phyloP scores from a whole-genome alignment of 768 basidiomycete genomes.

The Trametopsis cervina region DNA sequence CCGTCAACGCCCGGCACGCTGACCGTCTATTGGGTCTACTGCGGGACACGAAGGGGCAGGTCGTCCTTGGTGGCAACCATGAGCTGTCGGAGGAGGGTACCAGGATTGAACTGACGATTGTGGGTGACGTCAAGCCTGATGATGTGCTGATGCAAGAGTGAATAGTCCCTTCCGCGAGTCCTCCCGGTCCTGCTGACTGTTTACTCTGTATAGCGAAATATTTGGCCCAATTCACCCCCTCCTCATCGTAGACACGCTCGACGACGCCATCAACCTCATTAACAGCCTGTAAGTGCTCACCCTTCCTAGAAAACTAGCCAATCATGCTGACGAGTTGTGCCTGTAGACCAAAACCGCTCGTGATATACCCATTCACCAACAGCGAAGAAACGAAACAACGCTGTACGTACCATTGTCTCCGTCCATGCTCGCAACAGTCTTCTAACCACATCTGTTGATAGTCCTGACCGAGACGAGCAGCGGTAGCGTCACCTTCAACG shows the following conservation, averaged over 20 bases:
- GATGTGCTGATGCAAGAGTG: conserved; percentile 61
- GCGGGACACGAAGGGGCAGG: conserved; percentile 43
- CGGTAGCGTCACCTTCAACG: conserved; percentile 52
- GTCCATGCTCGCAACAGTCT: too few species aligned
- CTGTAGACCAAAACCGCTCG: conserved; percentile 48
- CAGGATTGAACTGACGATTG: conserved; percentile 51
- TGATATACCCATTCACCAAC: conserved; percentile 58
- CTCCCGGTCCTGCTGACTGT: neutral
- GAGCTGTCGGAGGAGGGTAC: conserved; percentile 21
- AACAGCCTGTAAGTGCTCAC: neutral
- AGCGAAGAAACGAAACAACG: conserved; percentile 25
- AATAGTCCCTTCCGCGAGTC: conserved; percentile 7
- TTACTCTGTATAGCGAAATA: conserved; percentile 42
- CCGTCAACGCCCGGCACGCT: conserved; percentile 48
- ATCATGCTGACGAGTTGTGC: too few species aligned
- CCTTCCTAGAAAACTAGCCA: neutral
- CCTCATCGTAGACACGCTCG: conserved; percentile 44
- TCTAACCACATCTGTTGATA: conserved; percentile 23
- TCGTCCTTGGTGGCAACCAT: conserved; percentile 42
- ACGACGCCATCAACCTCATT: conserved; percentile 50
- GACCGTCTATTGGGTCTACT: conserved; percentile 45
- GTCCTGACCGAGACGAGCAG: conserved; percentile 53
- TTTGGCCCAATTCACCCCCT: conserved; percentile 71
- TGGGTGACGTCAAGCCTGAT: conserved; percentile 41
- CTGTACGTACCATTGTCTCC: conserved; percentile 12